Conservation (phyloP, 2,329 filamentous ascomycete species). For the Microsporum canis region DNA sequence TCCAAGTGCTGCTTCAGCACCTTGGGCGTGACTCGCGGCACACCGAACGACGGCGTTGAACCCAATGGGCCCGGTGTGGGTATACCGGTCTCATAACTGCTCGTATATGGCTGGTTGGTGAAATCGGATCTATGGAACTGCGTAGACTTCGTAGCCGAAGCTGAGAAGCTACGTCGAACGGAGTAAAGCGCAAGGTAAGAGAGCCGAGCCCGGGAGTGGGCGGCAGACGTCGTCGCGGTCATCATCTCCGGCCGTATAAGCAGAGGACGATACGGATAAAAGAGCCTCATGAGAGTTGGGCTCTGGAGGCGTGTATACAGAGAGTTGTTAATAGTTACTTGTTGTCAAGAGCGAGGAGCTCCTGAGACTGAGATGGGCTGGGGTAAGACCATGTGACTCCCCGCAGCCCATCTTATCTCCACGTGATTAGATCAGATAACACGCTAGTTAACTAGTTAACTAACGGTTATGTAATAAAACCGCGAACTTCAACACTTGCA, state of each 20-base stretch:
- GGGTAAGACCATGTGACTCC: background rate
- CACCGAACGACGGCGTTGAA: conserved; percentile 46
- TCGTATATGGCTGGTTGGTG: conserved; percentile 50
- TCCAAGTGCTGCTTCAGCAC: conserved; percentile 80
- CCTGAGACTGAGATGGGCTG: background rate
- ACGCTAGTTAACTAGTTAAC: background rate
- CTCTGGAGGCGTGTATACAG: background rate
- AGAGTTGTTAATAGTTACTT: background rate
- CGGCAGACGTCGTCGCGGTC: conserved; percentile 6
- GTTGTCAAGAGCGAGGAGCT: background rate
- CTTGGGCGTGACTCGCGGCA: conserved; percentile 48
- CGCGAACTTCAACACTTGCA: too few relatives aligned
- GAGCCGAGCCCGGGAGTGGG: conserved; percentile 28
- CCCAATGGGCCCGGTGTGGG: conserved; percentile 54
- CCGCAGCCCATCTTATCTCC: background rate
- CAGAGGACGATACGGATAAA: conserved; percentile 7
- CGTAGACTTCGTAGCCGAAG: conserved; percentile 30
- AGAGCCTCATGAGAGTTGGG: conserved; percentile 8
- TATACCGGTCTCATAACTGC: conserved; percentile 50
- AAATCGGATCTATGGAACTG: conserved; percentile 53
- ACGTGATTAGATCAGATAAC: background rate
- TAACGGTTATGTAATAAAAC: too few relatives aligned
- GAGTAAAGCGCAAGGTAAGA: conserved; percentile 30
- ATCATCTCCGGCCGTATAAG: conserved; percentile 6
- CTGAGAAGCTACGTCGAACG: conserved; percentile 23